A percentile compares a stretch with the other conserved stretches of the same genome.
These are phyloP conservation scores for Geosmithia morbida DNA, from an alignment of 2,329 filamentous ascomycete species.

Conservation along the genomic window DNA sequence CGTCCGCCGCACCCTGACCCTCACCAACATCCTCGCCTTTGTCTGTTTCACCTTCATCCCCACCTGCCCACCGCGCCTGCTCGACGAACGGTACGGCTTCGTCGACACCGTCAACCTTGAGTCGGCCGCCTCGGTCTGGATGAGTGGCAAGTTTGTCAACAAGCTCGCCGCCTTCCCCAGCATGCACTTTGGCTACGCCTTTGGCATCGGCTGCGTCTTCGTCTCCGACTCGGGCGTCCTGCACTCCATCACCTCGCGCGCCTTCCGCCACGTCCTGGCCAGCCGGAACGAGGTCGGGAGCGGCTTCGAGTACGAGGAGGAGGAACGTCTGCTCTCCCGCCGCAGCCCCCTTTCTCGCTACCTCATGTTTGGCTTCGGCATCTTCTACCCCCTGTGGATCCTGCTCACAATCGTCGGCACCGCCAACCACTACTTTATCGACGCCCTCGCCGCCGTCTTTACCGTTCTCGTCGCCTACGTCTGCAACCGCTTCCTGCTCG, in stretches of 20 bases:
- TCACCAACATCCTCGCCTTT: slow-evolving; percentile 41
- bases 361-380: slow-evolving; percentile 19
- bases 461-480: slow-evolving; percentile 45
- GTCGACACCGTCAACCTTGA: slow-evolving; percentile 36
- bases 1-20: slow-evolving; percentile 37
- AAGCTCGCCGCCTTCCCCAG: slow-evolving; percentile 42
- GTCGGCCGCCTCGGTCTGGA: slow-evolving; percentile 40
- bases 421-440: slow-evolving; percentile 48
- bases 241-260: slow-evolving; percentile 12
- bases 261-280: slow-evolving; percentile 36
- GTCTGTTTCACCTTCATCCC: slow-evolving; percentile 39
- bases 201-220: slow-evolving; percentile 35
- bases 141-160: slow-evolving; percentile 40
- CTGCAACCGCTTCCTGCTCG: slow-evolving; percentile 35
- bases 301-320: slow-evolving; percentile 6
- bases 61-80: slow-evolving; percentile 40
- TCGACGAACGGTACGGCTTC: slow-evolving; percentile 40
- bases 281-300: background rate
- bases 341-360: slow-evolving; percentile 6
- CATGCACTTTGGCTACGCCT: slow-evolving; percentile 41
- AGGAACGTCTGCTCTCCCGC: slow-evolving; percentile 6
- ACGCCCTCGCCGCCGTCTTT: slow-evolving; percentile 47
- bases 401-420: slow-evolving; percentile 43
- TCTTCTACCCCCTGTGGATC: slow-evolving; percentile 37
- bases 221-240: slow-evolving; percentile 35